These are phyloP conservation scores for Zalerion maritima DNA, from an alignment of 495 filamentous ascomycete species.

Conservation along the genomic window DNA sequence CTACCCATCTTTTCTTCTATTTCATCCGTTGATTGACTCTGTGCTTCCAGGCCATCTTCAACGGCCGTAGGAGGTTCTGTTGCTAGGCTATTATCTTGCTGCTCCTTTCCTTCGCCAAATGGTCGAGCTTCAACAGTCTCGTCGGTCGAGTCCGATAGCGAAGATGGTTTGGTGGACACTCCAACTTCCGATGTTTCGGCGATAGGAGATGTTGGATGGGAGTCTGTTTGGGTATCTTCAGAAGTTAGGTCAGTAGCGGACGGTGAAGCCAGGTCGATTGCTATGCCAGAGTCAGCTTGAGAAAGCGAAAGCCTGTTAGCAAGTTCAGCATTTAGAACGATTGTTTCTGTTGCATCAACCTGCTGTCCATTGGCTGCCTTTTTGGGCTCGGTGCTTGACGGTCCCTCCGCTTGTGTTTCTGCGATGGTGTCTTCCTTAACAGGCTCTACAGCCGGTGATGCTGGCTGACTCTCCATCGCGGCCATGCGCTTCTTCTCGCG, in stretches of 20 bases:
- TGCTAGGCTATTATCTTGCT: slow-evolving; percentile 1
- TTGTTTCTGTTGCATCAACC: too few species aligned
- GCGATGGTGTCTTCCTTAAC: not conserved
- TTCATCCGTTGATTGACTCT: slow-evolving; percentile 8
- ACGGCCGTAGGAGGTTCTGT: not conserved
- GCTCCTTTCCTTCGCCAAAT: slow-evolving; percentile 9
- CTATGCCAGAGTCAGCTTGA: slow-evolving; percentile 25
- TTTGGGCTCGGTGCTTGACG: too few species aligned
- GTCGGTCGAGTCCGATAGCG: slow-evolving; percentile 38
- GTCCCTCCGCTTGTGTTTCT: slow-evolving; percentile 12
- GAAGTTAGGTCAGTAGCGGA: slow-evolving; percentile 20
- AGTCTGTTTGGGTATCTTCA: slow-evolving; percentile 27
- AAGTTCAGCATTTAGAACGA: slow-evolving; percentile 6
- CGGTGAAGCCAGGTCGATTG: slow-evolving; percentile 18
- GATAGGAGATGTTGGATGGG: slow-evolving; percentile 33
- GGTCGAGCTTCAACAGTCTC: slow-evolving; percentile 26
- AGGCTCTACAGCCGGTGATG: not conserved
- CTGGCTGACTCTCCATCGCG: too few species aligned
- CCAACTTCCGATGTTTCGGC: slow-evolving; percentile 31
- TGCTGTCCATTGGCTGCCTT: too few species aligned
- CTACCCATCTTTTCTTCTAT: slow-evolving; percentile 7
- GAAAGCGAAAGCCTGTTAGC: slow-evolving; percentile 13
- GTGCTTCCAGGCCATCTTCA: slow-evolving; percentile 1
- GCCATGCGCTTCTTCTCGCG: slow-evolving; percentile 63
- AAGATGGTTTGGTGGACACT: slow-evolving; percentile 39